phyloP scores from a whole-genome alignment of 306 rosid species.

The Lathyrus aphaca region DNA sequence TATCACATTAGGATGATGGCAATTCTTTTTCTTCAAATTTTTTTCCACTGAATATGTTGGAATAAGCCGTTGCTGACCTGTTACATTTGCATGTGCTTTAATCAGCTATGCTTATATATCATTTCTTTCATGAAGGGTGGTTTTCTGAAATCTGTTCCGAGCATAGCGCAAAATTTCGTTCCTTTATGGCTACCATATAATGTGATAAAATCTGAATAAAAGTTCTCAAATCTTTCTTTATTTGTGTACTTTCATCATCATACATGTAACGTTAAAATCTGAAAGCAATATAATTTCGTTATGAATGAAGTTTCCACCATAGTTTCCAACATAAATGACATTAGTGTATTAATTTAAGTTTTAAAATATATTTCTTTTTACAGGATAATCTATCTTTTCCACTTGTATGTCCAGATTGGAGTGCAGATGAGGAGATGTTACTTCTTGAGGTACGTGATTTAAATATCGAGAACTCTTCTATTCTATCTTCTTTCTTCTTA shows the following conservation, averaged over 20 bases:
- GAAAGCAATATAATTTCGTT: slow-evolving; percentile 22
- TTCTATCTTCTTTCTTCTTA: slow-evolving; percentile 1
- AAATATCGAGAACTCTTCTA: slow-evolving; percentile 24
- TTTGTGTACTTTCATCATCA: slow-evolving; percentile 13
- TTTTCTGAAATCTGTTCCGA: slow-evolving; percentile 22
- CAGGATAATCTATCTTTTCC: slow-evolving; percentile 96
- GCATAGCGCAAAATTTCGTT: slow-evolving; percentile 4
- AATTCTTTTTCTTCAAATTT: not conserved
- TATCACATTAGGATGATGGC: not conserved
- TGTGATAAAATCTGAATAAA: slow-evolving; percentile 18
- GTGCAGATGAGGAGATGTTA: slow-evolving; percentile 83
- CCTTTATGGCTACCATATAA: slow-evolving; percentile 4
- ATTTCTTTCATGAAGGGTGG: not conserved
- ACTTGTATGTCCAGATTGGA: slow-evolving; percentile 85
- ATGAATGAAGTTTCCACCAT: slow-evolving; percentile 24
- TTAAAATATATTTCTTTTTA: slow-evolving; percentile 14
- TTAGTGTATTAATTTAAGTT: slow-evolving; percentile 17
- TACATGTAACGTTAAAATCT: not conserved
- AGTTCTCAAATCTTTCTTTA: slow-evolving; percentile 31
- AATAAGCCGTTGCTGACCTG: slow-evolving; percentile 8
- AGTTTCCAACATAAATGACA: slow-evolving; percentile 26
- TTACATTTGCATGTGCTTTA: slow-evolving; percentile 4
- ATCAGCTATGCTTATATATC: slow-evolving; percentile 1
- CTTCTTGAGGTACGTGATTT: slow-evolving; percentile 68
- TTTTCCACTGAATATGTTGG: not conserved